phyloP scores from a whole-genome alignment of 116 monocot genomes.

The Posidonia oceanica region DNA sequence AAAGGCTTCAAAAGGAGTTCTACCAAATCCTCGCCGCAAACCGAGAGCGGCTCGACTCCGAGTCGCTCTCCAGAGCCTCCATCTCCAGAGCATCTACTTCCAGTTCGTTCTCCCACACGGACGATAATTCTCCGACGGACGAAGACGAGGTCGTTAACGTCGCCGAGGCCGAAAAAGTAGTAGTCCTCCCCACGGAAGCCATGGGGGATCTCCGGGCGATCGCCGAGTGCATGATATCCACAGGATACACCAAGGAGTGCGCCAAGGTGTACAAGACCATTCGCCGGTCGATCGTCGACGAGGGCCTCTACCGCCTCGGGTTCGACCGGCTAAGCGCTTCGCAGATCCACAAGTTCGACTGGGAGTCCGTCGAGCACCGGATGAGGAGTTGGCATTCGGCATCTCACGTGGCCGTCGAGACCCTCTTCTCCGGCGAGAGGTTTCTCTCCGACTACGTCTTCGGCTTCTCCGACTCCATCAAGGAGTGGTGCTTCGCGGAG shows the following conservation, averaged over 20 bases:
- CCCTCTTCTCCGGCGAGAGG: slow-evolving; percentile 47
- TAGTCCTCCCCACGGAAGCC: slow-evolving; percentile 8
- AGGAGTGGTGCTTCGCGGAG: slow-evolving; percentile 41
- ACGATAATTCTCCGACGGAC: background rate
- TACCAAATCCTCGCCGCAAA: slow-evolving; percentile 30
- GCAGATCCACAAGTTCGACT: slow-evolving; percentile 39
- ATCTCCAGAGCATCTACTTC: slow-evolving; percentile 12
- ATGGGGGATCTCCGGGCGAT: slow-evolving; percentile 42
- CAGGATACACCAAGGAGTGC: slow-evolving; percentile 68
- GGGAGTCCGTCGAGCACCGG: slow-evolving; percentile 38
- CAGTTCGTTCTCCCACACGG: background rate
- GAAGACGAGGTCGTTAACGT: slow-evolving; percentile 17
- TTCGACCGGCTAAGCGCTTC: slow-evolving; percentile 18
- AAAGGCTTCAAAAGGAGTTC: slow-evolving; percentile 35
- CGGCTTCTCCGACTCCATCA: slow-evolving; percentile 24
- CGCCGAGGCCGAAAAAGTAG: slow-evolving; percentile 5
- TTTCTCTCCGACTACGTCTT: slow-evolving; percentile 50
- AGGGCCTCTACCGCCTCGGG: slow-evolving; percentile 39
- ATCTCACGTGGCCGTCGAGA: slow-evolving; percentile 18
- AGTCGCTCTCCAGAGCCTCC: slow-evolving; percentile 15
- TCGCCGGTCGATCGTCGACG: slow-evolving; percentile 49
- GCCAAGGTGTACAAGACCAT: slow-evolving; percentile 28
- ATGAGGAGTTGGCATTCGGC: slow-evolving; percentile 44
- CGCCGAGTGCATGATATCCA: slow-evolving; percentile 50
- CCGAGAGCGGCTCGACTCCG: slow-evolving; percentile 12